Conservation (phyloP, 108 stramenopile species). For the Conticribra guillardii region DNA sequence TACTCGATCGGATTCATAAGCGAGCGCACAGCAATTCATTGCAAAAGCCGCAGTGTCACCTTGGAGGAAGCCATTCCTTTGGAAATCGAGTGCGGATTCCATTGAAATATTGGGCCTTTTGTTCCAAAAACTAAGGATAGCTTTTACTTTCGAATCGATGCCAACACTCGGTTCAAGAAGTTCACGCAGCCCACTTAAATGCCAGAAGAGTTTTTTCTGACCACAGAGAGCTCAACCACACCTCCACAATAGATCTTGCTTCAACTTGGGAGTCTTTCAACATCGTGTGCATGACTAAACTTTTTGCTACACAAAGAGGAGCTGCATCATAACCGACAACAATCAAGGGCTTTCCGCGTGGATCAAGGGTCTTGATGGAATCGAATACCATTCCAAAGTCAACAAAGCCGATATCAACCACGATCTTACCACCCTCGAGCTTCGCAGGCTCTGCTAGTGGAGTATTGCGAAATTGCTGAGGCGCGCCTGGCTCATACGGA, state of each 20-base stretch:
- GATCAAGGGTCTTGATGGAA: conserved; percentile 5
- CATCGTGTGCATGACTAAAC: conserved; percentile 6
- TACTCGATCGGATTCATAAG: not conserved
- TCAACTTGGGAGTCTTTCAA: conserved; percentile 4
- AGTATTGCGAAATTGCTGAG: conserved; percentile 23
- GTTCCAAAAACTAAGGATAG: conserved; percentile 14
- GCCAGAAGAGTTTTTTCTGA: conserved; percentile 1
- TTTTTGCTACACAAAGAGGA: conserved; percentile 13
- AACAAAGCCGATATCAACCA: conserved; percentile 22
- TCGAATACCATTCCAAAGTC: conserved; percentile 21
- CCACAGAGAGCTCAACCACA: conserved; percentile 22
- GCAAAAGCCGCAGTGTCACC: not conserved
- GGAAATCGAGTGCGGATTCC: not conserved
- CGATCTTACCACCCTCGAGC: not conserved
- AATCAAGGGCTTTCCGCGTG: not conserved
- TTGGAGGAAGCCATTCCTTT: not conserved
- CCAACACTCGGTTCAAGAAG: not conserved
- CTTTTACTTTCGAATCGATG: not conserved
- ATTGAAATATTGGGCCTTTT: not conserved
- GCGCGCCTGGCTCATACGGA: conserved; percentile 1
- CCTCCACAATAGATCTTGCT: conserved; percentile 5
- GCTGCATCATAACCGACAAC: conserved; percentile 2
- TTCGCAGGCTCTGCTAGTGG: not conserved
- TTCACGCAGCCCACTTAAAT: conserved; percentile 4
- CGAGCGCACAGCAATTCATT: conserved; percentile 5